These are phyloP conservation scores for Lolium rigidum DNA, from an alignment of 176 grass and related monocot genomes.

Conservation along the genomic window DNA sequence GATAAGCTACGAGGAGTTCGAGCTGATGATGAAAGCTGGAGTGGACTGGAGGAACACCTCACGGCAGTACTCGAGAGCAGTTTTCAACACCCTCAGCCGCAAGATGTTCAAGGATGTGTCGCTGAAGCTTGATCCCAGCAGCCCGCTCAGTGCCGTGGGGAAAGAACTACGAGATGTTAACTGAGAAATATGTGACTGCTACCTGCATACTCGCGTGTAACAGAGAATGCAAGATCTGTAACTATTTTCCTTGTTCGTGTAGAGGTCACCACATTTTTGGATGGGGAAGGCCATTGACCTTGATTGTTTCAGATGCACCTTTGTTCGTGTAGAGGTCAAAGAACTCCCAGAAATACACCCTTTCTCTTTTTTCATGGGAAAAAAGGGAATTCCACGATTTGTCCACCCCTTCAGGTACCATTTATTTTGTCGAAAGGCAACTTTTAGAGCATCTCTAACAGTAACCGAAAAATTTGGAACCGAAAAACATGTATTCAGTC, in stretches of 20 bases:
- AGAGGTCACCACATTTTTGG: slow-evolving; percentile 43
- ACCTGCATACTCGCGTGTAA: slow-evolving; percentile 22
- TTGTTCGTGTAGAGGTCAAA: background rate
- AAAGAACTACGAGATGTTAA: slow-evolving; percentile 41
- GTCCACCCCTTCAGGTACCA: too few species aligned
- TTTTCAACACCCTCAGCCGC: slow-evolving; percentile 72
- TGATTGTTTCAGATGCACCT: slow-evolving; percentile 20
- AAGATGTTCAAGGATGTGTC: slow-evolving; percentile 74
- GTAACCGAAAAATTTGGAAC: too few species aligned
- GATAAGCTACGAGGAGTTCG: slow-evolving; percentile 94
- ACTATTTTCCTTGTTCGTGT: slow-evolving; percentile 40
- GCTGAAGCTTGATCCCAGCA: slow-evolving; percentile 31
- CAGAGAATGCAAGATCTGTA: slow-evolving; percentile 29
- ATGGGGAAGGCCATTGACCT: background rate
- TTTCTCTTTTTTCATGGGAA: too few species aligned
- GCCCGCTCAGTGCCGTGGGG: background rate
- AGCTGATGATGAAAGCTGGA: slow-evolving; percentile 90
- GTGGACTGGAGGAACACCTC: slow-evolving; percentile 86
- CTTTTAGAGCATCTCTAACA: too few species aligned
- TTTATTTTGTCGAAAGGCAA: too few species aligned
- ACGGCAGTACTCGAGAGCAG: slow-evolving; percentile 66
- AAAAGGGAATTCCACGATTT: too few species aligned
- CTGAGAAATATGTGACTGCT: slow-evolving; percentile 23
- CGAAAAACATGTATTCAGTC: too few species aligned
- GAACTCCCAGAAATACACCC: slow-evolving; percentile 11